Evolutionary conservation across 768 basidiomycete species (phyloP).

Genomic region (Naganishia vishniacii): DNA sequence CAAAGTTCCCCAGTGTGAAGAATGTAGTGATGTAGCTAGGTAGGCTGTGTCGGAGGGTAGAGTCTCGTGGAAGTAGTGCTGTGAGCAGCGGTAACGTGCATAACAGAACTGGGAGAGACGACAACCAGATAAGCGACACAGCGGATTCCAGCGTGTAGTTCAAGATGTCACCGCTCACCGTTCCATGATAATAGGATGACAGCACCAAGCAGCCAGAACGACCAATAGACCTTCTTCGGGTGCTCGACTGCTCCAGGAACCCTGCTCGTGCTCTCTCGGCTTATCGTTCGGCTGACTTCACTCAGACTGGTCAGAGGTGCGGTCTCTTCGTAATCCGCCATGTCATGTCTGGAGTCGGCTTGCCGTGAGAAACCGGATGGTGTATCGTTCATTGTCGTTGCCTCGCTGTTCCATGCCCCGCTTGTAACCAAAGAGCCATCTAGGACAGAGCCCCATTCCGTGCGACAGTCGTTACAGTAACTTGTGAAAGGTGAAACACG

Average conservation of each 20-base stretch:
- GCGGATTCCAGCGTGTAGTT: neutral
- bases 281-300: constrained; percentile 19
- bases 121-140: neutral
- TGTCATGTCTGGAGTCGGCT: neutral
- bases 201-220: constrained; percentile 60
- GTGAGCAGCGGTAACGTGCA: constrained; percentile 78
- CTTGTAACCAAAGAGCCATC: neutral
- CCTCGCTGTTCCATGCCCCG: neutral
- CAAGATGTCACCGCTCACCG: constrained; percentile 54
- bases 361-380: neutral
- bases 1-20: constrained; percentile 62
- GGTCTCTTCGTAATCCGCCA: neutral
- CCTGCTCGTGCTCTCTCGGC: constrained; percentile 2
- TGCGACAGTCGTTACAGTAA: too few relatives aligned
- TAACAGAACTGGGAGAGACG: constrained; percentile 63
- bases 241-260: constrained; percentile 3
- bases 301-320: neutral
- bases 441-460: neutral
- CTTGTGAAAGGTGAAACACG: constrained; percentile 21
- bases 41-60: constrained; percentile 59
- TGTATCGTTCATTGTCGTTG: neutral
- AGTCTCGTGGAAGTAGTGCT: constrained; percentile 58
- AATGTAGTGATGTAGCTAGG: constrained; percentile 62
- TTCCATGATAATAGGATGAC: constrained; percentile 84
- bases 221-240: constrained; percentile 33